These are phyloP conservation scores for Trametes cubensis DNA, from an alignment of 768 basidiomycete genomes.

Conservation along the genomic window DNA sequence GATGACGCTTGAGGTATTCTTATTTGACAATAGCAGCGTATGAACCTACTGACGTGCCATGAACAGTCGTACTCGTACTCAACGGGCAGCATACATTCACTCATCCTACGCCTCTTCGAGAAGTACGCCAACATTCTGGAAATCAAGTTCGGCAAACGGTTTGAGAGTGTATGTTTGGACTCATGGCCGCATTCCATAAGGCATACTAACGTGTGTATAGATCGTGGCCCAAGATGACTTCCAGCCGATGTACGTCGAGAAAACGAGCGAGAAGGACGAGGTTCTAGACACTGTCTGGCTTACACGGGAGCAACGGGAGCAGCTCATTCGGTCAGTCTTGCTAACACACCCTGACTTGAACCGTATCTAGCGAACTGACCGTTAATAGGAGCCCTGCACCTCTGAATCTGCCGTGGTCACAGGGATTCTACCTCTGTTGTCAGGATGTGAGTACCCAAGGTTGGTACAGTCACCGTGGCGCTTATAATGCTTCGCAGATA, in stretches of 20 bases:
- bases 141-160: slow-evolving; percentile 75
- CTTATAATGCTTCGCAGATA: slow-evolving; percentile 50
- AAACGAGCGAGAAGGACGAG: slow-evolving; percentile 61
- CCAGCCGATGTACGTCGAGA: slow-evolving; percentile 78
- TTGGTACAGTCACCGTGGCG: not conserved
- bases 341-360: not conserved
- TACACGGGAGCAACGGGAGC: slow-evolving; percentile 61
- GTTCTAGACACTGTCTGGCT: slow-evolving; percentile 88
- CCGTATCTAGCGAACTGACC: not conserved
- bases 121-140: slow-evolving; percentile 84
- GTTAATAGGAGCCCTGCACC: slow-evolving; percentile 60
- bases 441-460: slow-evolving; percentile 61
- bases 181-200: not conserved
- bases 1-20: slow-evolving; percentile 84
- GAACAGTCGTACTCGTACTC: slow-evolving; percentile 83
- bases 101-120: slow-evolving; percentile 89
- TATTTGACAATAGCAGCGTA: not conserved
- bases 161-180: slow-evolving; percentile 66
- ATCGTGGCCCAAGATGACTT: slow-evolving; percentile 87
- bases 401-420: slow-evolving; percentile 87
- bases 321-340: slow-evolving; percentile 52
- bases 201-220: slow-evolving; percentile 42
- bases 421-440: slow-evolving; percentile 93
- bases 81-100: slow-evolving; percentile 76
- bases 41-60: not conserved